Base-by-base conservation (phyloP, 2,329 filamentous ascomycete species). In the Aureobasidium mangrovei region DNA sequence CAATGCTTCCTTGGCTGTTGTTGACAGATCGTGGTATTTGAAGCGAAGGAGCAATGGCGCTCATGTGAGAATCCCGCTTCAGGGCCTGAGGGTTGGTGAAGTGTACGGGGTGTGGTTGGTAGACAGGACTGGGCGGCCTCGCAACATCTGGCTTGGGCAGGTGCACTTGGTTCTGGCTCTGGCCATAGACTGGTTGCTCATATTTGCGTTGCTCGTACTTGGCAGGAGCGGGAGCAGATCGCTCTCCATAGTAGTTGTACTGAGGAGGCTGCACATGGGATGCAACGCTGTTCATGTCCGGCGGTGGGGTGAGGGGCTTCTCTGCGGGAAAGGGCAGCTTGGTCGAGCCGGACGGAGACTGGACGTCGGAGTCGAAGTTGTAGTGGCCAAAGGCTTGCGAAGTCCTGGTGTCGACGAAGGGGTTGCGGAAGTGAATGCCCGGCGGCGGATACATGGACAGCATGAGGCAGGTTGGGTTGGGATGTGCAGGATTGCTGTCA, bases 11-110 rank as follows among this genome's bases (percentile, higher is more conserved):
- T 43, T 86, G 86, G 61, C 78, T 82, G 33, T 83, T 76, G 63
- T 84, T 89, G 65, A 95, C 89, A 36, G 87, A 84, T 42, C 77
- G 74, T 5, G 89, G 88, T 39, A 94, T 83, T 62, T 85, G 82
- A 36, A 91, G 74, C 64, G 76, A 74, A 4, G 74, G 70, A 31
- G 73, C 72, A 57, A 75, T 75, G 9, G 70, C 65, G 43, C 65
- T 71, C 36, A 60, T 58, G 45, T 65, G 65, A 45, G 66, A 65
- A 6, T 49, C 58, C 35, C 42, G 8, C 24, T 40, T 53, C 39
- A 32, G 47, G 53, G 26, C 53, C 46, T 33, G 46, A 42, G 33
- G 42, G 18, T 31, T 61, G 59, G 29, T 58, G 54, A 55, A 58
- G 58, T 45, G 58, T 56, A 33, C 55, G 45, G 9, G 63, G 62